Percentiles rank a stretch among this genome's conserved stretches.
Conservation (phyloP, 441 rosid species). For the Croton setiger region DNA sequence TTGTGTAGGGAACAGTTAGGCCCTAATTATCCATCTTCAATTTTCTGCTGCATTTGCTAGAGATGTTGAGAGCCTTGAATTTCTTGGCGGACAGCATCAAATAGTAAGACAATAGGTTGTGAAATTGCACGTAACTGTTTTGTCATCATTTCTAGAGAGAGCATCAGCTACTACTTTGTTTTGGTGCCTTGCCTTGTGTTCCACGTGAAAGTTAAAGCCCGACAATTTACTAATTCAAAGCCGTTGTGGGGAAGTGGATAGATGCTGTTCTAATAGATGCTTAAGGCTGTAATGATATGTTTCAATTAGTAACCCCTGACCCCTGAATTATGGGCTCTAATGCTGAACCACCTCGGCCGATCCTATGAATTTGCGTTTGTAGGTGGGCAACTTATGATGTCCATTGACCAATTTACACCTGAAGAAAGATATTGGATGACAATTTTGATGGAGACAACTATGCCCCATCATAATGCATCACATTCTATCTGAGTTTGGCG, state of each 20-base stretch:
- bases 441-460: not conserved
- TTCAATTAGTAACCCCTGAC: not conserved
- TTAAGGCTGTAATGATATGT: constrained; percentile 5
- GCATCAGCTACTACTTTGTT: not conserved
- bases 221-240: not conserved
- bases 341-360: not conserved
- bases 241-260: not conserved
- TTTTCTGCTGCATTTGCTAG: too few species aligned
- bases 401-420: not conserved
- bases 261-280: not conserved
- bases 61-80: not conserved
- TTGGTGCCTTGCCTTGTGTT: not conserved
- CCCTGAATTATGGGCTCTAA: not conserved
- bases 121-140: not conserved
- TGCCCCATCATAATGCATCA: not conserved
- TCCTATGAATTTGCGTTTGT: not conserved
- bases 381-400: not conserved
- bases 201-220: not conserved
- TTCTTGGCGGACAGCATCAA: not conserved
- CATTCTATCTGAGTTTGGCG: not conserved
- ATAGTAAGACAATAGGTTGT: not conserved
- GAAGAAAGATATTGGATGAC: not conserved
- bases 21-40: too few species aligned
- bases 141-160: not conserved
- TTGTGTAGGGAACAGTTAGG: not conserved